Conservation (phyloP, 192 early-diverging fungal species). For the Phycomyces blakesleeanus region DNA sequence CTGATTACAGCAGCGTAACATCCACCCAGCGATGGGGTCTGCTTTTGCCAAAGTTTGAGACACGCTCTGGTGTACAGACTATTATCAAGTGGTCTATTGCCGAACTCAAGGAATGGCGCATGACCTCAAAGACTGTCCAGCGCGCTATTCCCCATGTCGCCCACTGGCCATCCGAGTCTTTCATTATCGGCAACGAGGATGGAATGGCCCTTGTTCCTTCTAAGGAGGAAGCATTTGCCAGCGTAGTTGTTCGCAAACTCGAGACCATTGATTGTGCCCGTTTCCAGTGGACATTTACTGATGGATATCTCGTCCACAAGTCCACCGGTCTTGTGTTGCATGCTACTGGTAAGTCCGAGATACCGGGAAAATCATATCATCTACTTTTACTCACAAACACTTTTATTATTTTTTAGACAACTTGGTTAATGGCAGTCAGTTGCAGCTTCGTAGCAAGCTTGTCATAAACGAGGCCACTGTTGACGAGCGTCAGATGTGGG, state of each 20-base stretch:
- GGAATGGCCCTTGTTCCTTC: conserved; percentile 15
- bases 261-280: not conserved
- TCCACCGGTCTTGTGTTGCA: conserved; percentile 28
- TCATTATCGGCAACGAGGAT: conserved; percentile 18
- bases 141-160: conserved; percentile 8
- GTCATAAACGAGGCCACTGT: not conserved
- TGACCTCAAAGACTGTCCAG: conserved; percentile 7
- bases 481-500: conserved; percentile 10
- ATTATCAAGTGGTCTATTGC: conserved; percentile 15
- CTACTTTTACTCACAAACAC: not conserved
- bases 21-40: conserved; percentile 24
- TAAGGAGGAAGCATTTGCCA: conserved; percentile 14
- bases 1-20: not conserved
- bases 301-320: conserved; percentile 20
- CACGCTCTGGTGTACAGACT: conserved; percentile 7
- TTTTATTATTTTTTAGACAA: conserved; percentile 6
- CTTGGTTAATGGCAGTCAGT: conserved; percentile 14
- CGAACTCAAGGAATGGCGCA: conserved; percentile 18
- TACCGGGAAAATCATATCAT: not conserved
- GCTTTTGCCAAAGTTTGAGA: conserved; percentile 12
- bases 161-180: conserved; percentile 17
- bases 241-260: conserved; percentile 3
- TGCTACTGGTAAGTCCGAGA: conserved; percentile 14
- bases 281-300: conserved; percentile 14
- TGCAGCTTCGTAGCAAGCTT: conserved; percentile 13